Percentiles rank a stretch among this genome's conserved stretches.
Evolutionary conservation across 176 grass and related monocot genomes (phyloP).

Genomic region (Oryza officinalis): DNA sequence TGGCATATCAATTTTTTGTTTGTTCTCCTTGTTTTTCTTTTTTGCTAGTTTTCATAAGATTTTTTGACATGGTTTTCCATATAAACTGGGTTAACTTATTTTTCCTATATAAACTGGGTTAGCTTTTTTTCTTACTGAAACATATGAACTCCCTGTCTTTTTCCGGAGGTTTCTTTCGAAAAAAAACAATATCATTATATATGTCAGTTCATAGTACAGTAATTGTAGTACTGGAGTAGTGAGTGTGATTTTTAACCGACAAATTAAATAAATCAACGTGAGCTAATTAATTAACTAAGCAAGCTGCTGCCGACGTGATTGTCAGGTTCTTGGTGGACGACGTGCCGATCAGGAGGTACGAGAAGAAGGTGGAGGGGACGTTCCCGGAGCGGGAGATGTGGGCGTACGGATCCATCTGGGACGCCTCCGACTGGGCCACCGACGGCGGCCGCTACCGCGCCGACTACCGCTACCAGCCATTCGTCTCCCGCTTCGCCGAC

Average conservation of each 20-base stretch:
- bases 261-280: background rate
- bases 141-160: no score
- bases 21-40: no score
- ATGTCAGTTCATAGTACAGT: background rate
- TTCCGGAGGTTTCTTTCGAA: no score
- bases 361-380: slow-evolving; percentile 51
- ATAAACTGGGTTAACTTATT: no score
- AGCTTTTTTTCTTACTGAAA: no score
- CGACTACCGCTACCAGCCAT: slow-evolving; percentile 77
- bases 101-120: no score
- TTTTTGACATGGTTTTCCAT: no score
- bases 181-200: no score
- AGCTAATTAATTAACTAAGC: background rate
- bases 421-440: slow-evolving; percentile 77
- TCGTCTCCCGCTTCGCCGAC: slow-evolving; percentile 39
- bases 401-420: slow-evolving; percentile 70
- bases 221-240: background rate
- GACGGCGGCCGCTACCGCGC: slow-evolving; percentile 69
- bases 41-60: no score
- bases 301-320: background rate
- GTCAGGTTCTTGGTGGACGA: slow-evolving; percentile 67
- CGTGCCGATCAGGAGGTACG: slow-evolving; percentile 62
- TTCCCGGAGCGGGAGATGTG: slow-evolving; percentile 58
- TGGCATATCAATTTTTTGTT: no score
- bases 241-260: background rate